Evolutionary conservation across 306 rosid genomes (phyloP), one percentile per base, ranked within the genome.

Genomic region (Purshia tridentata): DNA sequence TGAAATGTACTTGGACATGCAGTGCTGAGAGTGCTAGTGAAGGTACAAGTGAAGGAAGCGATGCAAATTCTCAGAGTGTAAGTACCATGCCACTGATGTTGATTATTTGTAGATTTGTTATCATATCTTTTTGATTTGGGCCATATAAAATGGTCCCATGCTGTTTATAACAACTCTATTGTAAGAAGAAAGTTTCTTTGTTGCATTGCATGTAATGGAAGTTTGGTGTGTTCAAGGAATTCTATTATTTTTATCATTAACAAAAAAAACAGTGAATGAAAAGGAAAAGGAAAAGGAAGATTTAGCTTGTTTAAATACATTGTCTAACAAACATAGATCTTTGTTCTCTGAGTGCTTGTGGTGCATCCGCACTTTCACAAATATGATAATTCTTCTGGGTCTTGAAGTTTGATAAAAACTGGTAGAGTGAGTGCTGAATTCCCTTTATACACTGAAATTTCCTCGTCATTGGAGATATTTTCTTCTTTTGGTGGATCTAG

Each of bases 1-100:
- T 69, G 52, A 76, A 53, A 51, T 68, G 42, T 77, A 74, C 69
- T 64, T 82, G 78, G 76, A 69, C 72, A 51, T 91, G 88, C 92
- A 94, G 98, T 85, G 92, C 91, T 81, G 97, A 91, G 70, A 94
- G 98, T 85, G 96, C 77, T 69, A 94, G 96, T 80, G 98, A 94
- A 72, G 97, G 90, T 23, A 78, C 91, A 4, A 94, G 97, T 83
- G 98, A 94, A 77, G 94, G 98, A 81, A 94, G 98, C 54, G 98
- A 88, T 78, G 94, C 86, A 22, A 87, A 91, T 80, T 94, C 98
- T 72, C 87, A 94, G 77, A 90, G 85, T 84, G 98, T 94, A 88
- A 89, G 97, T 81, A 41, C n/a, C 41, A 37, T 76, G 46, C 57
- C 70, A 40, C 76, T 72, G 14, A 39, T 62, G 58, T 63, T 18